Conservation (phyloP, 2,329 filamentous ascomycete genomes). For the Aciculosporium take region DNA sequence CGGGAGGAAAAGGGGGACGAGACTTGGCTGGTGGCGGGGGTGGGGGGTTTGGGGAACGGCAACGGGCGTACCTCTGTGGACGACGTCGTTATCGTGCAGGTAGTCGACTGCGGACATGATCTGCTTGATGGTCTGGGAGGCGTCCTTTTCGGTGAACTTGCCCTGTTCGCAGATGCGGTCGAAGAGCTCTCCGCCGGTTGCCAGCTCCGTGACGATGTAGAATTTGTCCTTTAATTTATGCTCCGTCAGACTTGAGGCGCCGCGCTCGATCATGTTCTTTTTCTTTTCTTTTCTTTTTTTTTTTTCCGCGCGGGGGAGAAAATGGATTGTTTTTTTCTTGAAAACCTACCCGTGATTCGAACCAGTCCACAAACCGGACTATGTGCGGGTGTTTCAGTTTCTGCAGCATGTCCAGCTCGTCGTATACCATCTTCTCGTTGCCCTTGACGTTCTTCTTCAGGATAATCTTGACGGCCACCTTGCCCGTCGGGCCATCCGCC, state of each 20-base stretch:
- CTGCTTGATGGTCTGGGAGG: slow-evolving; percentile 87
- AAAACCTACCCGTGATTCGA: slow-evolving; percentile 73
- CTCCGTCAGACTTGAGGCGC: not conserved
- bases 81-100: slow-evolving; percentile 85
- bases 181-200: slow-evolving; percentile 90
- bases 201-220: slow-evolving; percentile 95
- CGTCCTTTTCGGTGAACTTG: slow-evolving; percentile 97
- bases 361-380: slow-evolving; percentile 96
- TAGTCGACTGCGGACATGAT: slow-evolving; percentile 89
- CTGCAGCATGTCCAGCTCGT: slow-evolving; percentile 90
- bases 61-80: slow-evolving; percentile 61
- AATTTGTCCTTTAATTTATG: slow-evolving; percentile 68
- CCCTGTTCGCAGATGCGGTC: slow-evolving; percentile 97
- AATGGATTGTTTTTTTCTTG: too few relatives aligned
- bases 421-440: slow-evolving; percentile 97
- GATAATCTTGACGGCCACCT: slow-evolving; percentile 97
- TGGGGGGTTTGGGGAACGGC: too few relatives aligned
- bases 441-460: slow-evolving; percentile 98
- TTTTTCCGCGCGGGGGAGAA: not conserved
- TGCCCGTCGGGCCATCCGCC: slow-evolving; percentile 67
- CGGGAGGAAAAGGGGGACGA: too few relatives aligned
- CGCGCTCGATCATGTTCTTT: too few relatives aligned
- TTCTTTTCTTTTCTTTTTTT: not conserved
- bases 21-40: not conserved
- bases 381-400: slow-evolving; percentile 86